A percentile compares a stretch with the other conserved stretches of the same genome.
phyloP scores from a whole-genome alignment of 306 rosid species.

The Fragaria ananassa region DNA sequence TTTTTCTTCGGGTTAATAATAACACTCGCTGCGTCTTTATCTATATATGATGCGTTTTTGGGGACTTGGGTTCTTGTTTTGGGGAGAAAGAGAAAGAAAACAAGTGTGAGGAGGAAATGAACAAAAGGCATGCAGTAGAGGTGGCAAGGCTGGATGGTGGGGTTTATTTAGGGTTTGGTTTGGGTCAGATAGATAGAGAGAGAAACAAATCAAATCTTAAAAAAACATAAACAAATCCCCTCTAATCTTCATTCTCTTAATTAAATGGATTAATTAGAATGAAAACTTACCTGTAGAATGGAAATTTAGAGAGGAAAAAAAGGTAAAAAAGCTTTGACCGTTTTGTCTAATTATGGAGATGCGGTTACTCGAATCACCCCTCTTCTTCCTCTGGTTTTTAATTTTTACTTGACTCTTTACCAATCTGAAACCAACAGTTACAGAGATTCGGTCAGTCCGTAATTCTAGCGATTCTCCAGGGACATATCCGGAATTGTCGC shows the following conservation, averaged over 20 bases:
- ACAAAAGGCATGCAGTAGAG: constrained; percentile 51
- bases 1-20: background rate
- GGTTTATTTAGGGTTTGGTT: constrained; percentile 60
- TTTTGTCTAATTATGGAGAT: constrained; percentile 39
- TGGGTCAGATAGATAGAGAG: constrained; percentile 35
- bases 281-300: background rate
- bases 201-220: background rate
- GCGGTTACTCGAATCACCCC: constrained; percentile 32
- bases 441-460: constrained; percentile 29
- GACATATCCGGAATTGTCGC: constrained; percentile 25
- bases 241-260: background rate
- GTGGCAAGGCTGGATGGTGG: constrained; percentile 54
- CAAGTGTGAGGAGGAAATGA: constrained; percentile 33
- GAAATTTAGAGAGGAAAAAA: background rate
- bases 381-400: background rate
- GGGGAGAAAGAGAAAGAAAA: constrained; percentile 10
- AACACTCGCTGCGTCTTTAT: background rate
- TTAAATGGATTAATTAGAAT: background rate
- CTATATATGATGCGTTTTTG: constrained; percentile 3
- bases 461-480: background rate
- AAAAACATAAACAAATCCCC: background rate
- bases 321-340: constrained; percentile 20
- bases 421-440: constrained; percentile 9
- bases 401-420: background rate
- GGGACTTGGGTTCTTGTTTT: constrained; percentile 22